These are phyloP conservation scores for Grammothele lineata DNA, from an alignment of 768 basidiomycete genomes.

Conservation along the genomic window DNA sequence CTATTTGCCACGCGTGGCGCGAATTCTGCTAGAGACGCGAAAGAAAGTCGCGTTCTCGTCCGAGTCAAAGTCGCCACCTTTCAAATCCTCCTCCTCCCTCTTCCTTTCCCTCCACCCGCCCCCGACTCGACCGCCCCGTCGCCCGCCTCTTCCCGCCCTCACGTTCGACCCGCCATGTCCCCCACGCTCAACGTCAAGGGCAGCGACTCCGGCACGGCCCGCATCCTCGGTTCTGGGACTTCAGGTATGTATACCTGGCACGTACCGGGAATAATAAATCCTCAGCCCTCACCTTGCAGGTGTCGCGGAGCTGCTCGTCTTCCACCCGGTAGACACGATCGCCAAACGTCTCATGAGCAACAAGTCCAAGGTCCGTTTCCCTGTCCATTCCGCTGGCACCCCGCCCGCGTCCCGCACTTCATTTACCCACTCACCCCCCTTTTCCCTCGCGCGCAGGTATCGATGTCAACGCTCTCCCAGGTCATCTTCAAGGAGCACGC, in stretches of 20 bases:
- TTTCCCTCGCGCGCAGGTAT: conserved; percentile 41
- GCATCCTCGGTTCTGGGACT: conserved; percentile 87
- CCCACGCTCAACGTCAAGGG: conserved; percentile 41
- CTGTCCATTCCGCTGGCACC: not conserved
- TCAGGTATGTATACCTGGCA: conserved; percentile 56
- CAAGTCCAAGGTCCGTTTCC: conserved; percentile 64
- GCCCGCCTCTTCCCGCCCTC: not conserved
- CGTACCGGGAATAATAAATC: not conserved
- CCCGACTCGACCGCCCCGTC: not conserved
- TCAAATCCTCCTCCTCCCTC: no score
- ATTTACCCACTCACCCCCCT: not conserved
- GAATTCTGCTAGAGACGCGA: no score
- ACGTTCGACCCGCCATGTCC: conserved; percentile 35
- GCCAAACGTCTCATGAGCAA: conserved; percentile 99
- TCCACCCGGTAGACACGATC: conserved; percentile 95
- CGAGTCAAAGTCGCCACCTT: no score
- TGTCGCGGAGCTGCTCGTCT: conserved; percentile 90
- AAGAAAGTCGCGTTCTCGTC: no score
- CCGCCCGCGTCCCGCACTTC: not conserved
- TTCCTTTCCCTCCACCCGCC: no score
- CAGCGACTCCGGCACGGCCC: conserved; percentile 86
- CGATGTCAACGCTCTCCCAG: conserved; percentile 54
- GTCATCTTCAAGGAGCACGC: conserved; percentile 91
- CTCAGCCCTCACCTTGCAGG: conserved; percentile 42
- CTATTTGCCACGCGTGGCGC: no score